phyloP scores from a whole-genome alignment of 2,329 filamentous ascomycete species.

The Stachybotrys chlorohalonatus region DNA sequence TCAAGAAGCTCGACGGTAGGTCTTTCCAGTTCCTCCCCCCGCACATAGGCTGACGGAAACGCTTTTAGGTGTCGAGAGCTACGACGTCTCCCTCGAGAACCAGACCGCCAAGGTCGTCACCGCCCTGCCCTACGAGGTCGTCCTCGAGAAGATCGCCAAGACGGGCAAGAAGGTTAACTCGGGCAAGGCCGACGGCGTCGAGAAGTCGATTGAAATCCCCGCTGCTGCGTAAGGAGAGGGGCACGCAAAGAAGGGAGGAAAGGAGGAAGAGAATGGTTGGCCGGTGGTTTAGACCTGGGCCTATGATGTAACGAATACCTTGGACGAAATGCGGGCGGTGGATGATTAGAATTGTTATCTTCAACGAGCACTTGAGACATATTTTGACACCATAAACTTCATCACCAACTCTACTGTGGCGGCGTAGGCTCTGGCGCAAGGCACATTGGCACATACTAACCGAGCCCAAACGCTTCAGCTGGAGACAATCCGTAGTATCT shows the following conservation, averaged over 20 bases:
- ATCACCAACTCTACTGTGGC: too few species aligned
- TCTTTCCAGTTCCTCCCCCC: constrained; percentile 5
- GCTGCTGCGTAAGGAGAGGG: constrained; percentile 17
- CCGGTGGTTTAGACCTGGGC: too few species aligned
- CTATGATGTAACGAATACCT: too few species aligned
- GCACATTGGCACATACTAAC: too few species aligned
- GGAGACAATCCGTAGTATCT: too few species aligned
- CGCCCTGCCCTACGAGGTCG: constrained; percentile 63
- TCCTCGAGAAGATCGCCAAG: constrained; percentile 85
- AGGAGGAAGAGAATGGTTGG: neutral
- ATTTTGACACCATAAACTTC: too few species aligned
- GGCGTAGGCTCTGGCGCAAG: too few species aligned
- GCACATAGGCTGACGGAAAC: constrained; percentile 4
- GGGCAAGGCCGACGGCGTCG: constrained; percentile 60
- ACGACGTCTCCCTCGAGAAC: constrained; percentile 77
- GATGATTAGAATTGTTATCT: too few species aligned
- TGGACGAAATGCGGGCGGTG: too few species aligned
- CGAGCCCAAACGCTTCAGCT: too few species aligned
- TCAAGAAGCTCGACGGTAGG: constrained; percentile 85
- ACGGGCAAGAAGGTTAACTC: constrained; percentile 87
- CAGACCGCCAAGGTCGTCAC: constrained; percentile 75
- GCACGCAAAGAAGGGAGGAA: neutral
- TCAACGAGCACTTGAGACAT: too few species aligned
- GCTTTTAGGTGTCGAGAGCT: constrained; percentile 67
- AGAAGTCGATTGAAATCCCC: constrained; percentile 39